Conservation (phyloP, 192 early-diverging fungal species). For the Backusella westeae region DNA sequence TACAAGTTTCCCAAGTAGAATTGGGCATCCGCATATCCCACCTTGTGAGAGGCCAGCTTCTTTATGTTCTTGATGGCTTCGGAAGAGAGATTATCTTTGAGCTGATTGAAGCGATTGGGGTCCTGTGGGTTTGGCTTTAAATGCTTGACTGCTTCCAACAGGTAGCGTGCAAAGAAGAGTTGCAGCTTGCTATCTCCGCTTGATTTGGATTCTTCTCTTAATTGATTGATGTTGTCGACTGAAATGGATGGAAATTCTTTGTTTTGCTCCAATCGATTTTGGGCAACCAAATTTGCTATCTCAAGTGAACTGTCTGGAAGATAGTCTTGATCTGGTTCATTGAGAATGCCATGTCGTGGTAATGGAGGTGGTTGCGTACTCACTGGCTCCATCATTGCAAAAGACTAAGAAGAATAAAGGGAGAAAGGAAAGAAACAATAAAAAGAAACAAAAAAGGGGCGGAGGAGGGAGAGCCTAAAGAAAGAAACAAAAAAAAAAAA, state of each 20-base stretch:
- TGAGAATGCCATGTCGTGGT: not conserved
- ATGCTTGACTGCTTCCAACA: conserved; percentile 75
- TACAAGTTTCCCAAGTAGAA: conserved; percentile 92
- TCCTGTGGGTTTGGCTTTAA: conserved; percentile 63
- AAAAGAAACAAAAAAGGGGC: not conserved
- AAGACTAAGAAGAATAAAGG: not conserved
- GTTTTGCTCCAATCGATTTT: not conserved
- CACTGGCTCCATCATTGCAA: not conserved
- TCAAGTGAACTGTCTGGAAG: conserved; percentile 16
- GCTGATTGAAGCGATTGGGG: conserved; percentile 65
- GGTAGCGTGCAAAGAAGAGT: conserved; percentile 84
- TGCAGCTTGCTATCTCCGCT: conserved; percentile 71
- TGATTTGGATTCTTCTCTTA: conserved; percentile 46
- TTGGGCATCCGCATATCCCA: conserved; percentile 83
- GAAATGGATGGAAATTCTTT: conserved; percentile 33
- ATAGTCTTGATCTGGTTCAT: not conserved
- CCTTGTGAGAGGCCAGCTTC: conserved; percentile 70
- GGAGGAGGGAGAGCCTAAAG: not conserved
- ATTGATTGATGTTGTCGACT: conserved; percentile 35
- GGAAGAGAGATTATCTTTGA: conserved; percentile 66
- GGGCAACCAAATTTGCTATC: not conserved
- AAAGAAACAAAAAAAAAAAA: not conserved
- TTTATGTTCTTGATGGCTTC: conserved; percentile 90
- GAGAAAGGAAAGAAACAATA: not conserved
- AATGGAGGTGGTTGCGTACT: not conserved